These are phyloP conservation scores for Polygonum maritimum DNA, from an alignment of 148 eudicot species.

Conservation along the genomic window DNA sequence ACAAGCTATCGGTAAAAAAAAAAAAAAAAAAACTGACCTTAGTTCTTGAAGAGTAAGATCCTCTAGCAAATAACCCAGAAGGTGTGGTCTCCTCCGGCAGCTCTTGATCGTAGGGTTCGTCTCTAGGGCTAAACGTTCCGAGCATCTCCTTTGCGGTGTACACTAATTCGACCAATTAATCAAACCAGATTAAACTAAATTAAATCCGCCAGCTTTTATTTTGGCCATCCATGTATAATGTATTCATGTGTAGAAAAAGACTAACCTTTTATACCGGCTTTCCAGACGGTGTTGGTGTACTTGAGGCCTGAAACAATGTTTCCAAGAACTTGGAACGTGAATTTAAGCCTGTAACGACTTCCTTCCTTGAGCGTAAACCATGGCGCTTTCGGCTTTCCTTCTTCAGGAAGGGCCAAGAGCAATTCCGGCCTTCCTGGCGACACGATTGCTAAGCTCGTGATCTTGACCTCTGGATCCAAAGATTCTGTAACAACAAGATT, in stretches of 20 bases:
- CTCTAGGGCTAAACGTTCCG: constrained; percentile 66
- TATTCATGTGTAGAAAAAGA: not conserved
- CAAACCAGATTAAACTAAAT: not conserved
- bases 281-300: constrained; percentile 66
- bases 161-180: constrained; percentile 22
- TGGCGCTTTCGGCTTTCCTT: constrained; percentile 45
- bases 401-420: constrained; percentile 48
- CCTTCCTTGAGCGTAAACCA: constrained; percentile 78
- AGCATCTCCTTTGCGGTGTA: constrained; percentile 57
- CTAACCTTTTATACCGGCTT: constrained; percentile 55
- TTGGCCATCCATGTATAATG: no score
- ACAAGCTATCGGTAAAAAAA: no score
- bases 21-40: constrained; percentile 27
- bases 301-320: constrained; percentile 63
- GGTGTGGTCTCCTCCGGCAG: constrained; percentile 63
- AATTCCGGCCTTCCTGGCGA: constrained; percentile 51
- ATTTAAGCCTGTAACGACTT: constrained; percentile 47
- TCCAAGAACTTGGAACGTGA: constrained; percentile 45
- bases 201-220: no score
- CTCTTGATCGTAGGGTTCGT: constrained; percentile 49
- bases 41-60: constrained; percentile 47
- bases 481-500: constrained; percentile 26
- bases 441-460: constrained; percentile 44
- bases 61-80: constrained; percentile 55
- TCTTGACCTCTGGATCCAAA: constrained; percentile 59